Conservation (phyloP, 2,329 filamentous ascomycete genomes). For the Aspergillus ustus region DNA sequence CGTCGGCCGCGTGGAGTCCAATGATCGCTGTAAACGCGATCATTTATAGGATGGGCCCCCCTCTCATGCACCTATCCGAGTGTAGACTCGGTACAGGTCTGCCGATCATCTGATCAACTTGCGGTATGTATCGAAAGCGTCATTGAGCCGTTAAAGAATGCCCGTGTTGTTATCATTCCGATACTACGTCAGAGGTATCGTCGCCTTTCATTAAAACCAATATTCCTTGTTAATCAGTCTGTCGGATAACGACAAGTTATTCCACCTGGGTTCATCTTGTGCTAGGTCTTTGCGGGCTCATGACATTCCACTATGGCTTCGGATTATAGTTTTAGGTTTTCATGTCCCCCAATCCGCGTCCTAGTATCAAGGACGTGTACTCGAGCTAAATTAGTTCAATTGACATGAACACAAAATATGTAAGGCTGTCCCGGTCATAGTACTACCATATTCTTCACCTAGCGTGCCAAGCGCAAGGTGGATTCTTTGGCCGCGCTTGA, state of each 20-base stretch:
- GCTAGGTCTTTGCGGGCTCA: no score
- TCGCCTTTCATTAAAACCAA: background rate
- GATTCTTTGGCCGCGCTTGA: no score
- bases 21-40: background rate
- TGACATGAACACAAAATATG: no score
- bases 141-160: background rate
- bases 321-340: no score
- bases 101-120: background rate
- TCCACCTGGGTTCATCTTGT: no score
- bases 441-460: no score
- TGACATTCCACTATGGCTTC: no score
- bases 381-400: no score
- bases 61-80: background rate
- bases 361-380: no score
- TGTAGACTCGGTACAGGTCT: background rate
- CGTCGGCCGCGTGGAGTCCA: background rate
- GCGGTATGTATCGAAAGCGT: background rate
- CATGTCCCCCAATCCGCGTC: no score
- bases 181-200: background rate
- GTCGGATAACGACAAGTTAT: background rate
- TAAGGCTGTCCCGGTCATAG: no score
- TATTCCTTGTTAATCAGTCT: background rate
- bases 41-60: background rate
- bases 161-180: background rate
- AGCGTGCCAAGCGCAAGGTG: no score